Evolutionary conservation across 306 rosid genomes (phyloP).

Genomic region (Fagus sylvatica): DNA sequence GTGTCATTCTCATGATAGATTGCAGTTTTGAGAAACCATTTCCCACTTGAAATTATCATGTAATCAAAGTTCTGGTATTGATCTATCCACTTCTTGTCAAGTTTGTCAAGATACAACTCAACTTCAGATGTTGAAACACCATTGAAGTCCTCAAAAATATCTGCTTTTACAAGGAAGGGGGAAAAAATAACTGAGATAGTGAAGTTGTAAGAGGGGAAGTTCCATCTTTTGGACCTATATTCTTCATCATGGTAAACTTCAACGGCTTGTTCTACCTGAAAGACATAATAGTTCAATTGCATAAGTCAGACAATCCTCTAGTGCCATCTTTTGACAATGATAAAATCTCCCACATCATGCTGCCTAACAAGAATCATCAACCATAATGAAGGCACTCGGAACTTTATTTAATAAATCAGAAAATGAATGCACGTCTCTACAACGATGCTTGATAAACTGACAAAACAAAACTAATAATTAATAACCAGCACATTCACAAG

Average conservation of each 20-base stretch:
- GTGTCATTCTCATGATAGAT: slow-evolving; percentile 72
- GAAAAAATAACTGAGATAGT: slow-evolving; percentile 70
- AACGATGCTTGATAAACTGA: slow-evolving; percentile 1
- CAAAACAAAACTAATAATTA: background rate
- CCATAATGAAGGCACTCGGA: background rate
- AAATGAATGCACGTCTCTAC: background rate
- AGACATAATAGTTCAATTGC: slow-evolving; percentile 32
- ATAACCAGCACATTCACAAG: background rate
- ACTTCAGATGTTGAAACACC: slow-evolving; percentile 93
- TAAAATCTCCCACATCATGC: slow-evolving; percentile 13
- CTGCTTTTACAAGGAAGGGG: slow-evolving; percentile 85
- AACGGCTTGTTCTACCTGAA: slow-evolving; percentile 72
- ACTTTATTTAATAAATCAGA: background rate
- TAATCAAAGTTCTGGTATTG: slow-evolving; percentile 56
- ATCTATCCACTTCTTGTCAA: slow-evolving; percentile 67
- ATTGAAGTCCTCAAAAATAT: slow-evolving; percentile 79
- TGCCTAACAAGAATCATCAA: slow-evolving; percentile 6
- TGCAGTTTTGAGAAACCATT: slow-evolving; percentile 92
- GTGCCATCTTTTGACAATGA: background rate
- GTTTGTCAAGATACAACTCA: slow-evolving; percentile 71
- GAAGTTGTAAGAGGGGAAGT: slow-evolving; percentile 70
- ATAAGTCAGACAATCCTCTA: slow-evolving; percentile 3
- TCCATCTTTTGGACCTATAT: slow-evolving; percentile 76
- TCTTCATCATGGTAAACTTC: slow-evolving; percentile 81
- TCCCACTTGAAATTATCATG: slow-evolving; percentile 85